Evolutionary conservation across 768 basidiomycete species (phyloP).

Genomic region (Infundibulicybe gibba): DNA sequence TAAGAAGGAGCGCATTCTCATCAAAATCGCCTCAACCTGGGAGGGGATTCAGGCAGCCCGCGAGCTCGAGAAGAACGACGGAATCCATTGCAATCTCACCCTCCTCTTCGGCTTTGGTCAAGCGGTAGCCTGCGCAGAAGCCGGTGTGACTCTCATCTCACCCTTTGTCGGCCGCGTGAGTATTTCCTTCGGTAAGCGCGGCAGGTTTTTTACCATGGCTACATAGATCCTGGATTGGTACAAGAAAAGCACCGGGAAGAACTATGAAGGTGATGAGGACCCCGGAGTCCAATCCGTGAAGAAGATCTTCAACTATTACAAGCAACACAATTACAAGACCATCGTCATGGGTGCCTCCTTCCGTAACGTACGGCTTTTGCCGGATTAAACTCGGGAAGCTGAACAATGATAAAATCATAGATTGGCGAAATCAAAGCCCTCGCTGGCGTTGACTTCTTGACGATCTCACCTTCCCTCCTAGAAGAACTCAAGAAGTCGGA

Average conservation of each 20-base stretch:
- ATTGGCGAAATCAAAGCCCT: conserved; percentile 90
- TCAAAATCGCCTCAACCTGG: conserved; percentile 99
- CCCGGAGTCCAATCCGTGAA: conserved; percentile 95
- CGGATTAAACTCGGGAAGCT: not conserved
- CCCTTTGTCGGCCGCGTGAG: conserved; percentile 97
- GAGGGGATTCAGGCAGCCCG: conserved; percentile 99
- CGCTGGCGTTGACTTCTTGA: conserved; percentile 97
- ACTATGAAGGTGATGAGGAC: conserved; percentile 88
- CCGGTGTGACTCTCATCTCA: conserved; percentile 96
- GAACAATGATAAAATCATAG: conserved; percentile 34
- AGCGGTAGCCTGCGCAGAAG: conserved; percentile 98
- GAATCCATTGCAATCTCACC: conserved; percentile 98
- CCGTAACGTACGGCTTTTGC: conserved; percentile 74
- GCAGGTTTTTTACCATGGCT: conserved; percentile 6
- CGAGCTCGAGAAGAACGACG: conserved; percentile 87
- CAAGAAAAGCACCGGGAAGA: conserved; percentile 88
- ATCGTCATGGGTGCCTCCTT: conserved; percentile 99
- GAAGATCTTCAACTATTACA: conserved; percentile 99
- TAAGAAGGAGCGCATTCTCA: conserved; percentile 89
- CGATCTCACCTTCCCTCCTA: conserved; percentile 87
- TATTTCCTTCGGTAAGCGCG: conserved; percentile 14
- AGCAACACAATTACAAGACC: conserved; percentile 96
- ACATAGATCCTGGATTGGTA: conserved; percentile 96
- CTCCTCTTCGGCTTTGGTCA: conserved; percentile 98
- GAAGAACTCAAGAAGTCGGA: conserved; percentile 88